phyloP scores from a whole-genome alignment of 1,284 basidiomycete species.

The Ceratobasidium sp. region DNA sequence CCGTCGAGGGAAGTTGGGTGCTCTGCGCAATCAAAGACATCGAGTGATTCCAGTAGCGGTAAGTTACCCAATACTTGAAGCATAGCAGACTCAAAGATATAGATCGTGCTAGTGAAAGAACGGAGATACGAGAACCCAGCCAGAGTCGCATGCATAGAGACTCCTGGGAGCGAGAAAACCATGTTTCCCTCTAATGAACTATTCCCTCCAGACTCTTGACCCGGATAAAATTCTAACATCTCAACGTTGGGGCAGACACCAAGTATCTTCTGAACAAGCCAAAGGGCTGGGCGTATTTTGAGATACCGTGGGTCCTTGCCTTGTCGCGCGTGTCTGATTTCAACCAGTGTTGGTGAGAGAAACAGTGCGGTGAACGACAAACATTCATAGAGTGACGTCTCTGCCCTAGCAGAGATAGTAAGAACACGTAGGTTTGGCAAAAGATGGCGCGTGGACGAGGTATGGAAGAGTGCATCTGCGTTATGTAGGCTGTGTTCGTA shows the following conservation, averaged over 20 bases:
- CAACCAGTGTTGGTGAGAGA: background rate
- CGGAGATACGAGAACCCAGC: background rate
- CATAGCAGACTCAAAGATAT: background rate
- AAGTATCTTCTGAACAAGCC: background rate
- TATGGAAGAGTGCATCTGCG: too few species aligned
- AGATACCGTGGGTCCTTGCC: too few species aligned
- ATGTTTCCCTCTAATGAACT: background rate
- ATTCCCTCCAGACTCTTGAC: background rate
- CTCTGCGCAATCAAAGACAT: background rate
- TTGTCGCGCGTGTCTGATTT: too few species aligned
- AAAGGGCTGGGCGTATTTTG: background rate
- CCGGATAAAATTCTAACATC: conserved; percentile 1
- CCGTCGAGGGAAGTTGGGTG: background rate
- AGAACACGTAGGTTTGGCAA: too few species aligned
- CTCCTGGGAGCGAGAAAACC: background rate
- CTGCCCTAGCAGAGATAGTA: too few species aligned
- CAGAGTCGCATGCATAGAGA: background rate
- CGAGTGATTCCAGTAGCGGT: background rate
- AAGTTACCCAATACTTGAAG: background rate
- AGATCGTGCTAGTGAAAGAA: background rate
- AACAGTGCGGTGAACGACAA: background rate
- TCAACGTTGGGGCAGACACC: background rate
- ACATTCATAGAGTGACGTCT: too few species aligned
- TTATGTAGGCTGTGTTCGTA: too few species aligned
- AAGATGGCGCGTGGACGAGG: too few species aligned